A percentile compares a stretch with the other conserved stretches of the same genome.
These are phyloP conservation scores for Alnus glutinosa DNA, from an alignment of 306 rosid genomes.

Conservation along the genomic window DNA sequence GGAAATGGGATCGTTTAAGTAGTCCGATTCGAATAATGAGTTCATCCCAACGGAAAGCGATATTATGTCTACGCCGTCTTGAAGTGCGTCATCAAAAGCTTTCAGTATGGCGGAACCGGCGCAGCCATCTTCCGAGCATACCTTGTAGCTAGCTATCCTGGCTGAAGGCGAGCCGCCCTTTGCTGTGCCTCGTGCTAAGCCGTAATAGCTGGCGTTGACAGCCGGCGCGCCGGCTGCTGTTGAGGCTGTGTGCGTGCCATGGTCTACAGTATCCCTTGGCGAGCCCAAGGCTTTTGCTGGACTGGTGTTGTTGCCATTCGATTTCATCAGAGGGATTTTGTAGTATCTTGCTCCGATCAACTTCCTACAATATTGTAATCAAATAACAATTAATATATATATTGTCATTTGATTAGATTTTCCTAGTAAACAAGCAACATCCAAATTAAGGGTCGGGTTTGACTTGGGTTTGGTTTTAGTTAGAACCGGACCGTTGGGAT, in stretches of 20 bases:
- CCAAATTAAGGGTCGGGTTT: no score
- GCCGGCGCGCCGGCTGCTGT: constrained; percentile 71
- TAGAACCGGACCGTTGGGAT: no score
- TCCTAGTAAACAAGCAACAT: no score
- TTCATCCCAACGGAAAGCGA: constrained; percentile 82
- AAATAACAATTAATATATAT: not conserved
- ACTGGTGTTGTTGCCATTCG: constrained; percentile 35
- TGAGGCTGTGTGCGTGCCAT: constrained; percentile 89
- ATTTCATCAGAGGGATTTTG: constrained; percentile 18
- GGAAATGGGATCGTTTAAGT: constrained; percentile 73
- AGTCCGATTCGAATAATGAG: constrained; percentile 64
- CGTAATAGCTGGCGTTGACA: constrained; percentile 70
- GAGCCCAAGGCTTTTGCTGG: constrained; percentile 44
- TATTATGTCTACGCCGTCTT: constrained; percentile 89
- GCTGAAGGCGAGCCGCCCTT: constrained; percentile 79
- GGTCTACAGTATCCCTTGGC: constrained; percentile 81
- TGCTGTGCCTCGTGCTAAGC: constrained; percentile 78
- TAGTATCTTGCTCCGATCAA: constrained; percentile 96
- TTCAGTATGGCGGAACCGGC: constrained; percentile 69
- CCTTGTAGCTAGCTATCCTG: constrained; percentile 78
- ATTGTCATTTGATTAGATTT: no score
- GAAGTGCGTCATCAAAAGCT: constrained; percentile 85
- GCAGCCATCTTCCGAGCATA: constrained; percentile 80
- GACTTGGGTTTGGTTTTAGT: no score
- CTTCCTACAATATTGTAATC: constrained; percentile 47